Base-by-base conservation (phyloP, 192 early-diverging fungal genomes). In the Lobosporangium transversale region DNA sequence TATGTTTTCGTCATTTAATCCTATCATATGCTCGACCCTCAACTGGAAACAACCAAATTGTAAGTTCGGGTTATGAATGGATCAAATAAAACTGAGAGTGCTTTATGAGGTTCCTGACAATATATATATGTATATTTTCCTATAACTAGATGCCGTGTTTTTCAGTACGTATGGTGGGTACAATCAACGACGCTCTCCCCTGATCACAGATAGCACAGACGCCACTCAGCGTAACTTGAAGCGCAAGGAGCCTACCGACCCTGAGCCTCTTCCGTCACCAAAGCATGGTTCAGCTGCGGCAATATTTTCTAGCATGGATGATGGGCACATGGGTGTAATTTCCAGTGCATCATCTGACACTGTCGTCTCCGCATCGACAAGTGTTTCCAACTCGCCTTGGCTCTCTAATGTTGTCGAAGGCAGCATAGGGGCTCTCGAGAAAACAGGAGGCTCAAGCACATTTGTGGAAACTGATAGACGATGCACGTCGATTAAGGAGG, bases 11-110 rank as follows among this genome's bases (percentile, higher is more conserved):
- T 96, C 94, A 0, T 94, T 94, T 80, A 97, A 95, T 75, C 93
- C 95, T 12, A 79, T 87, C 18, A 88, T 97, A 2, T 99, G 98
- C 81, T 93, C 92, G 15, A 90, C 94, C n/a, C 69, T 98, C 50
- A 99, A 96, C 83, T 98, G 98, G 98, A 99, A 99, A 80, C 98
- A 99, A 66, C 97, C 97, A 23, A 98, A 98, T 73, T 99, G 90
- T 89, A 85, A 85, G 84, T 79, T 36, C 14, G 15, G n/a, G 0
- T 4, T 24, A n/a, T n/a, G n/a, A n/a, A n/a, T n/a, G n/a, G n/a
- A n/a, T n/a, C n/a, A n/a, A n/a, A n/a, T n/a, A n/a, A n/a, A n/a
- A n/a, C n/a, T n/a, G n/a, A n/a, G n/a, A n/a, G n/a, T n/a, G n/a
- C n/a, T n/a, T n/a, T n/a, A n/a, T n/a, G n/a, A n/a, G n/a, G n/a